Conservation (phyloP, 2,329 filamentous ascomycete genomes). For the Colletotrichum sp. region DNA sequence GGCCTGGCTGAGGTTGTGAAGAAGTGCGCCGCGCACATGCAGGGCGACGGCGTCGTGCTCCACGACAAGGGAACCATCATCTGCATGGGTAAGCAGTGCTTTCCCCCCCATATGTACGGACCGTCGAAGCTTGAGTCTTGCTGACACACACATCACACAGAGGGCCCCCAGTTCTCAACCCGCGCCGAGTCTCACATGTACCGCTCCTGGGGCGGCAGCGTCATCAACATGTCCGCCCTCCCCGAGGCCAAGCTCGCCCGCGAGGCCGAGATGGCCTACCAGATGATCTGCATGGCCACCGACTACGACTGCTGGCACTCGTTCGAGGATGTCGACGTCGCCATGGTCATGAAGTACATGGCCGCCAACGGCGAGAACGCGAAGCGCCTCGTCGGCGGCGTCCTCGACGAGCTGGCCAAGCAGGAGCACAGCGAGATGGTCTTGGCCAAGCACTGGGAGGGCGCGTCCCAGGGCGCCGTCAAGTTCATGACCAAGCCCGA, state of each 20-base stretch:
- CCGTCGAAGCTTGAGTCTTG: background rate
- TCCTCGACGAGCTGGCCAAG: constrained; percentile 84
- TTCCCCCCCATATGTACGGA: background rate
- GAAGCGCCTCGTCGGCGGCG: constrained; percentile 80
- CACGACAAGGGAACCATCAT: constrained; percentile 86
- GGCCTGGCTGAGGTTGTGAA: constrained; percentile 78
- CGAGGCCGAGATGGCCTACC: constrained; percentile 95
- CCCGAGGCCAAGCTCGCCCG: constrained; percentile 96
- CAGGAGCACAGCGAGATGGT: constrained; percentile 79
- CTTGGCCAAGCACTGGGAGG: constrained; percentile 80
- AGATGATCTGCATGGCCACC: constrained; percentile 99
- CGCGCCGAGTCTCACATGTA: constrained; percentile 96
- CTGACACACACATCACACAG: constrained; percentile 43
- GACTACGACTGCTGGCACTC: constrained; percentile 99
- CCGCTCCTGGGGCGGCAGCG: constrained; percentile 87
- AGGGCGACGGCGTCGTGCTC: constrained; percentile 83
- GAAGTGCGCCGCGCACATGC: constrained; percentile 74
- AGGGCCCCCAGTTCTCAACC: constrained; percentile 98
- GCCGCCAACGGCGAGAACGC: constrained; percentile 90
- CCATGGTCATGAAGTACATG: constrained; percentile 98
- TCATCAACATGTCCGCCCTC: constrained; percentile 98
- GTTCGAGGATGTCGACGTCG: constrained; percentile 84
- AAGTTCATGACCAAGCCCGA: constrained; percentile 81
- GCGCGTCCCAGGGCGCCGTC: constrained; percentile 77
- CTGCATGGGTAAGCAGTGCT: constrained; percentile 76